Evolutionary conservation across 148 eudicot species (phyloP), one percentile per base, ranked within the genome.

Genomic region (Vaccinium corymbosum): DNA sequence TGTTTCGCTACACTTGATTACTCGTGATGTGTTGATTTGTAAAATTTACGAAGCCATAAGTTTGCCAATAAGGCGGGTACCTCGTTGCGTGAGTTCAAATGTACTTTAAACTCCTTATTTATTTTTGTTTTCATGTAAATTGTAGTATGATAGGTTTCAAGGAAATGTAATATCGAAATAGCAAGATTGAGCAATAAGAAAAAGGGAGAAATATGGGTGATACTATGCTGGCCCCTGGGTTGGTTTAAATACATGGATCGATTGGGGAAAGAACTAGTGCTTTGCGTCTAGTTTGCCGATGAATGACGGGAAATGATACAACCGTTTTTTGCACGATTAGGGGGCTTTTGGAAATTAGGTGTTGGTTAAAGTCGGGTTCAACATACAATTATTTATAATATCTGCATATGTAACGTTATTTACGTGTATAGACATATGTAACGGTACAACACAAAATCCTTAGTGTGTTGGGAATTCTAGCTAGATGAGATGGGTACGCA

Each of bases 111-210:
- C 46, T 42, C 5, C 46, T 42, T 42, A 3, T 42, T 42, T 57
- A 7, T 57, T 56, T 17, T 57, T 57, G 17, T 57, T 57, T 17
- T 2, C 29, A 62, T 2, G 25, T 9, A 62, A 20, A 2, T 62
- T 62, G 70, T 62, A 61, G 20, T 62, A n/a, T 62, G 70, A 62
- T 62, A n/a, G 70, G n/a, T 62, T 62, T 62, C 70, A 62, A 20
- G 70, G 25, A 62, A 62, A 2, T 62, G 70, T n/a, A 62, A 62
- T 27, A n/a, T 62, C 8, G 27, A n/a, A n/a, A 7, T n/a, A 62
- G n/a, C 25, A 62, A n/a, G 29, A 62, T 62, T 62, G 70, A 62
- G 29, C n/a, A 62, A 20, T 62, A 10, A n/a, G 12, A 20, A n/a
- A 62, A 62, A n/a, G 29, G 25, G 27, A 8, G 70, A 62, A n/a